These are phyloP conservation scores for Anisogramma anomala DNA, from an alignment of 2,329 filamentous ascomycete genomes.

Conservation along the genomic window DNA sequence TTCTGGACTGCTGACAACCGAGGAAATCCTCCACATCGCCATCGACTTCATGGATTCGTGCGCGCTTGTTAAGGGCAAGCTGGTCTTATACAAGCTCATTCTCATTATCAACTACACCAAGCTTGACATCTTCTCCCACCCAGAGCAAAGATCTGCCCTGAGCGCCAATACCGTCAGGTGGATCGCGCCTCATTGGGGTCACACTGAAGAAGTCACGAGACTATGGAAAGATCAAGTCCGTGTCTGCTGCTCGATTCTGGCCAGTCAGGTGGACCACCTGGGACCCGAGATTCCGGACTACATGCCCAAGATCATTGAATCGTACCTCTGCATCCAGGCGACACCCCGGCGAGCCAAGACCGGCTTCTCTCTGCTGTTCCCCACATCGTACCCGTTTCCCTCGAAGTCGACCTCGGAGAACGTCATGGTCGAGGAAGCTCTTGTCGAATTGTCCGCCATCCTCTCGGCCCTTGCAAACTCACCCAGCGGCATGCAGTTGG, in stretches of 20 bases:
- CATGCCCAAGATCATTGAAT: constrained; percentile 81
- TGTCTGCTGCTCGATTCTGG: constrained; percentile 83
- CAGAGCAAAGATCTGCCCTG: constrained; percentile 62
- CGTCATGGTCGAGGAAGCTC: constrained; percentile 64
- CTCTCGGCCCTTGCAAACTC: constrained; percentile 72
- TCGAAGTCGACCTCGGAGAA: constrained; percentile 53
- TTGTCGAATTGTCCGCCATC: constrained; percentile 80
- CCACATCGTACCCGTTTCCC: constrained; percentile 80
- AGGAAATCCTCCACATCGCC: constrained; percentile 82
- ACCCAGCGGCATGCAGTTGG: constrained; percentile 61
- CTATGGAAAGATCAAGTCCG: constrained; percentile 91
- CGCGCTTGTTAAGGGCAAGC: constrained; percentile 73
- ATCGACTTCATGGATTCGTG: constrained; percentile 93
- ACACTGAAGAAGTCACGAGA: constrained; percentile 57
- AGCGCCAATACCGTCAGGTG: constrained; percentile 76
- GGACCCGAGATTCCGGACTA: constrained; percentile 77
- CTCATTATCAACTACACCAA: constrained; percentile 86
- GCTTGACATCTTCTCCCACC: constrained; percentile 67
- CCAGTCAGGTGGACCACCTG: constrained; percentile 69
- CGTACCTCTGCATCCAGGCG: constrained; percentile 65
- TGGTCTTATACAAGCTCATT: constrained; percentile 83
- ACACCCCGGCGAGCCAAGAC: constrained; percentile 42
- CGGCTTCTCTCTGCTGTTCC: constrained; percentile 78
- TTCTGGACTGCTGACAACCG: constrained; percentile 58
- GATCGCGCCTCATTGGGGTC: constrained; percentile 91